These are phyloP conservation scores for Daldinia decipiens DNA, from an alignment of 495 filamentous ascomycete species.

Conservation along the genomic window DNA sequence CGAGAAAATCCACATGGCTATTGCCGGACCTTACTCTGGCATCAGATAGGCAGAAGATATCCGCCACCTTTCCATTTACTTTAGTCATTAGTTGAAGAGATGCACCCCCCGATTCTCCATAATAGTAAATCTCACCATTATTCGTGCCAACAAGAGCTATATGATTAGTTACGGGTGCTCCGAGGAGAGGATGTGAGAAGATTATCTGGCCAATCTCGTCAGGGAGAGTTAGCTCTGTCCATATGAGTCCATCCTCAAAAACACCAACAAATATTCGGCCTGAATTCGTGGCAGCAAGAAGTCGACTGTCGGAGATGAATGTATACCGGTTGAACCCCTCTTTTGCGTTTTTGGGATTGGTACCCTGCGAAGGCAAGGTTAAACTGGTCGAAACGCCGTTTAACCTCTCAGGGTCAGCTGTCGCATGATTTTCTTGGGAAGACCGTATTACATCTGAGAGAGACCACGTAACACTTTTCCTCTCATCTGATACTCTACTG, in stretches of 20 bases:
- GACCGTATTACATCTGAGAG: slow-evolving; percentile 33
- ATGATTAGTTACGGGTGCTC: slow-evolving; percentile 32
- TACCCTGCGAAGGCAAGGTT: slow-evolving; percentile 6
- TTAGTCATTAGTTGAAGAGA: slow-evolving; percentile 45
- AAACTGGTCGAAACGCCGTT: not conserved
- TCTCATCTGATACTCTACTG: not conserved
- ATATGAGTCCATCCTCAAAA: slow-evolving; percentile 45
- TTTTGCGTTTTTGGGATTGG: slow-evolving; percentile 47
- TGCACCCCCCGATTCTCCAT: slow-evolving; percentile 43
- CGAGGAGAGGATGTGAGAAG: slow-evolving; percentile 45
- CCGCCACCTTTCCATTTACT: slow-evolving; percentile 62
- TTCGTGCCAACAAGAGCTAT: slow-evolving; percentile 64
- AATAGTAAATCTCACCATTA: slow-evolving; percentile 64
- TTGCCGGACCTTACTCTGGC: not conserved
- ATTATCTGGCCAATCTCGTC: slow-evolving; percentile 44
- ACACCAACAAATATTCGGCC: slow-evolving; percentile 68
- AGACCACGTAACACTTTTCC: slow-evolving; percentile 26
- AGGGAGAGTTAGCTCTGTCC: slow-evolving; percentile 55
- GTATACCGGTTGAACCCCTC: slow-evolving; percentile 70
- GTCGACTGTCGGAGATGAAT: slow-evolving; percentile 66
- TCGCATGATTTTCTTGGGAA: slow-evolving; percentile 3
- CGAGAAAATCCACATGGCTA: slow-evolving; percentile 25
- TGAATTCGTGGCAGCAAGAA: slow-evolving; percentile 69
- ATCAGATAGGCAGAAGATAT: slow-evolving; percentile 55
- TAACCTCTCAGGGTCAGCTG: not conserved